Evolutionary conservation across 345 rosid genomes (phyloP).

Genomic region (Turritis glabra): DNA sequence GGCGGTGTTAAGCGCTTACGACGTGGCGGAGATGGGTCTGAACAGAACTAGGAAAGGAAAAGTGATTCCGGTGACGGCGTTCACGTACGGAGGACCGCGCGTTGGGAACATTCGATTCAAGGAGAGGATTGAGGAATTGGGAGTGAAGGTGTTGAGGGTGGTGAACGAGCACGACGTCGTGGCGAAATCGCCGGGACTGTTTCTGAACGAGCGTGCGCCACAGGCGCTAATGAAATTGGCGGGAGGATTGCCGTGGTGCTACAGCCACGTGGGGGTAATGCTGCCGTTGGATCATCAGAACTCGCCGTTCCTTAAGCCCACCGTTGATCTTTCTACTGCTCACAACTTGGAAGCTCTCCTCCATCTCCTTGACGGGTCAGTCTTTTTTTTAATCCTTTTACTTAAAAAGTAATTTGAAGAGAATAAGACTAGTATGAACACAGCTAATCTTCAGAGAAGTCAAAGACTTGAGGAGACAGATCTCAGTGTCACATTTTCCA

Average conservation of each 20-base stretch:
- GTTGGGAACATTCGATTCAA: conserved; percentile 63
- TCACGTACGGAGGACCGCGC: conserved; percentile 62
- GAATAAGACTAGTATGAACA: conserved; percentile 1
- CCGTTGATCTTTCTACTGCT: conserved; percentile 46
- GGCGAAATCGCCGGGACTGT: conserved; percentile 61
- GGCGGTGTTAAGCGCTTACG: conserved; percentile 70
- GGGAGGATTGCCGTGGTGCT: conserved; percentile 64
- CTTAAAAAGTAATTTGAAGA: neutral
- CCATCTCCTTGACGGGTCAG: conserved; percentile 83
- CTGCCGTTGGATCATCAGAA: conserved; percentile 54
- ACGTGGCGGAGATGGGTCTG: conserved; percentile 62
- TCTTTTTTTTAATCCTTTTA: neutral
- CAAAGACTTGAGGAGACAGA: neutral
- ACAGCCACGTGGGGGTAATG: conserved; percentile 66
- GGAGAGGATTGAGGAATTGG: conserved; percentile 52
- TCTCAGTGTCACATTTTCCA: conserved; percentile 7
- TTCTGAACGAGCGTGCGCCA: conserved; percentile 55
- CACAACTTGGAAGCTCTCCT: conserved; percentile 74
- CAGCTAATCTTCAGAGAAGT: neutral
- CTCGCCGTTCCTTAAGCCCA: conserved; percentile 61
- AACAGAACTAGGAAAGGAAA: conserved; percentile 38
- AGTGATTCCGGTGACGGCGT: conserved; percentile 49
- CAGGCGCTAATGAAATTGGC: conserved; percentile 47
- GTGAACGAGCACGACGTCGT: conserved; percentile 62
- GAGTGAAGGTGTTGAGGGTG: conserved; percentile 70